phyloP scores from a whole-genome alignment of 75 land plant species.

The Cupressus sempervirens region DNA sequence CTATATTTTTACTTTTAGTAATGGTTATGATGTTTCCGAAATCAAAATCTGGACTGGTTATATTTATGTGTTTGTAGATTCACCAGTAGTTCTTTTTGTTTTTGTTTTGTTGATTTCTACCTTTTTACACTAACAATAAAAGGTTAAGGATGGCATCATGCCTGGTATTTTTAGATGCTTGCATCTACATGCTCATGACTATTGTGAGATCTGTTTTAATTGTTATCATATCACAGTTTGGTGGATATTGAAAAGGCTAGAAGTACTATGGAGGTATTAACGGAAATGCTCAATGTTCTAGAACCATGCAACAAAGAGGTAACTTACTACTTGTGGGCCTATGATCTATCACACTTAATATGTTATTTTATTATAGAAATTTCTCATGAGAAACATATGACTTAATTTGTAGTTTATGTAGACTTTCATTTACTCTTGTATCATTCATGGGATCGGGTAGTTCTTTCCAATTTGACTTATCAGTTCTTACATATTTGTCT shows the following conservation, averaged over 20 bases:
- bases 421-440: not conserved
- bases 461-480: not conserved
- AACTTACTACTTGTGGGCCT: not conserved
- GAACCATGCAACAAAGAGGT: conserved; percentile 40
- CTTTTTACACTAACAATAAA: not conserved
- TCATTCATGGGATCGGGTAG: not conserved
- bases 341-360: not conserved
- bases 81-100: not conserved
- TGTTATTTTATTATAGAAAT: not conserved
- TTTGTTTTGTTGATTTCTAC: not conserved
- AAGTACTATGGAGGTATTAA: conserved; percentile 33
- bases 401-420: not conserved
- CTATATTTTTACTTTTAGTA: not conserved
- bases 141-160: not conserved
- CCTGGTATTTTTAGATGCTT: not conserved
- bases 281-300: conserved; percentile 45
- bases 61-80: not conserved
- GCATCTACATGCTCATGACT: not conserved
- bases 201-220: not conserved
- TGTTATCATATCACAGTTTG: conserved; percentile 16
- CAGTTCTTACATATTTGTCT: not conserved
- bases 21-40: not conserved
- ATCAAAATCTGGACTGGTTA: not conserved
- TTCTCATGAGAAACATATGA: not conserved
- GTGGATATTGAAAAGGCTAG: conserved; percentile 26